Evolutionary conservation across 306 rosid genomes (phyloP).

Genomic region (Amphicarpaea edgeworthii): DNA sequence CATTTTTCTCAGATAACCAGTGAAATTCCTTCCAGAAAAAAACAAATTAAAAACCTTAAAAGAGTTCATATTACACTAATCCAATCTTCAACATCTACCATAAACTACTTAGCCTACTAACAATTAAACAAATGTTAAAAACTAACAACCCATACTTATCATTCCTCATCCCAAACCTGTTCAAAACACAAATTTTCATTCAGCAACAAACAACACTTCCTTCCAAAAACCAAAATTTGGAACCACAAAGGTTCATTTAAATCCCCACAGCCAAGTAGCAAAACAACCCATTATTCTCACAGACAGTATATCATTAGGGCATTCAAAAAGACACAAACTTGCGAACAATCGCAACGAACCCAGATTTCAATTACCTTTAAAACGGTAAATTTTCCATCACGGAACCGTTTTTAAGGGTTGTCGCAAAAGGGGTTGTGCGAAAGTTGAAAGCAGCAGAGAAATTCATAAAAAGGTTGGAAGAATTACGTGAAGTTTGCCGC

Average conservation of each 20-base stretch:
- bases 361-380: not conserved
- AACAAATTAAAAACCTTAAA: not conserved
- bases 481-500: constrained; percentile 93
- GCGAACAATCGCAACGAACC: not conserved
- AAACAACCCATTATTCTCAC: not conserved
- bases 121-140: not conserved
- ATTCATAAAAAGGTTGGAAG: not conserved
- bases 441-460: constrained; percentile 1
- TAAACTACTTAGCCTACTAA: constrained; percentile 2
- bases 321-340: not conserved
- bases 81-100: not conserved
- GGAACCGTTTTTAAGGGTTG: not conserved
- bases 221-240: not conserved
- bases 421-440: not conserved
- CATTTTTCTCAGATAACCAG: not conserved
- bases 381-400: not conserved
- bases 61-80: not conserved
- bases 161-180: not conserved
- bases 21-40: not conserved
- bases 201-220: not conserved
- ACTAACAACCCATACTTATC: not conserved
- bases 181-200: not conserved
- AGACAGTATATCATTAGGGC: not conserved
- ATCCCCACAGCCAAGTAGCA: not conserved
- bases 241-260: not conserved